These are phyloP conservation scores for Coemansia sp. DNA, from an alignment of 192 early-diverging fungal genomes.

Conservation along the genomic window DNA sequence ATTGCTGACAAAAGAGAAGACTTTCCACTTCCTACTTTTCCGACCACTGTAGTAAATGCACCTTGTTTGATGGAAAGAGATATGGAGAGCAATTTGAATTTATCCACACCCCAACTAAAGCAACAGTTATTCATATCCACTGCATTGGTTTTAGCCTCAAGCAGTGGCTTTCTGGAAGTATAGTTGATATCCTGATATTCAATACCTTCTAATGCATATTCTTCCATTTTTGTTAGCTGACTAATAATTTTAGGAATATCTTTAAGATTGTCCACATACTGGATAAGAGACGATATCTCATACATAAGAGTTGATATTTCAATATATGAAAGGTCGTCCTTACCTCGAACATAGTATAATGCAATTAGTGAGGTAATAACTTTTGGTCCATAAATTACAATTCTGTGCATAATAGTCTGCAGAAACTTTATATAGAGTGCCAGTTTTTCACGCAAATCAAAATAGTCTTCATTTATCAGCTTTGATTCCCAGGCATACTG, in stretches of 20 bases:
- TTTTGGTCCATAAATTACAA: neutral
- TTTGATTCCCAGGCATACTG: neutral
- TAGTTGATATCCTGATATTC: neutral
- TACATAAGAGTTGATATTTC: neutral
- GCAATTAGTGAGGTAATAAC: neutral
- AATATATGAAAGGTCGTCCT: neutral
- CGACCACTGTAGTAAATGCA: conserved; percentile 46
- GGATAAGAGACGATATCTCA: neutral
- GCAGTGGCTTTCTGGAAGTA: neutral
- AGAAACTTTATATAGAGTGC: no score
- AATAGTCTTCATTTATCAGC: neutral
- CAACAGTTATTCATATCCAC: conserved; percentile 7
- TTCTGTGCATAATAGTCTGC: neutral
- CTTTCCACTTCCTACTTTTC: conserved; percentile 58
- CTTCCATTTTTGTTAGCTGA: neutral
- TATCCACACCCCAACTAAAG: conserved; percentile 23
- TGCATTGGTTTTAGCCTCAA: neutral
- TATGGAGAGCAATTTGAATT: conserved; percentile 9
- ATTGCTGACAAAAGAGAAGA: conserved; percentile 56
- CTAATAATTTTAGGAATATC: neutral
- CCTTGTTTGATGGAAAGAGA: conserved; percentile 12
- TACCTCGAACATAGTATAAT: neutral
- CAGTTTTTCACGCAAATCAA: neutral
- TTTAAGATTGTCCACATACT: no score
- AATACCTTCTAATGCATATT: neutral